Percentiles rank a stretch among this genome's conserved stretches.
Conservation (phyloP, 2,329 filamentous ascomycete genomes). For the Hymenoscyphus scutula region DNA sequence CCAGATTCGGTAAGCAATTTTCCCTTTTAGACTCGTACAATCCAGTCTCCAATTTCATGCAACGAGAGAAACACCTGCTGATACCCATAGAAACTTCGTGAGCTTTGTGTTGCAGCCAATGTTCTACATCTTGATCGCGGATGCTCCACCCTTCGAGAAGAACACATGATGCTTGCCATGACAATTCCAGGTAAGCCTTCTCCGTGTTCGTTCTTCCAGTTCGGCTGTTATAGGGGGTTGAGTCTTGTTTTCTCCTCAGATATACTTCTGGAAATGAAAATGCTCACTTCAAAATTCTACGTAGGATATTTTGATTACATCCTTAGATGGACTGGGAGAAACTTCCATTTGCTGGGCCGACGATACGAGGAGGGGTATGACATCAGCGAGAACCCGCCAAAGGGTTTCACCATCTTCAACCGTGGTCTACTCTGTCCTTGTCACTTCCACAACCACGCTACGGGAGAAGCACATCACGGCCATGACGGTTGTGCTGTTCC, state of each 20-base stretch:
- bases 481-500: conserved; percentile 13
- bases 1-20: neutral
- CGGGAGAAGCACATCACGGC: conserved; percentile 14
- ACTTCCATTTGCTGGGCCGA: conserved; percentile 19
- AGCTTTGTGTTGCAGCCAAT: conserved; percentile 21
- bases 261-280: too few relatives aligned
- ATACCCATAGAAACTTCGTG: conserved; percentile 16
- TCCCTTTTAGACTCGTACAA: too few relatives aligned
- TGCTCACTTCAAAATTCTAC: neutral
- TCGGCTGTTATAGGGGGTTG: too few relatives aligned
- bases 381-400: neutral
- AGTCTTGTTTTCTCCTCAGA: too few relatives aligned
- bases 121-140: conserved; percentile 23
- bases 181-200: neutral
- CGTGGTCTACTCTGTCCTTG: conserved; percentile 18
- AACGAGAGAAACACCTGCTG: conserved; percentile 11
- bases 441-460: conserved; percentile 18
- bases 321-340: conserved; percentile 24
- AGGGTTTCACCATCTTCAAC: conserved; percentile 19
- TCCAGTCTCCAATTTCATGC: too few relatives aligned
- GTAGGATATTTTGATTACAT: conserved; percentile 19
- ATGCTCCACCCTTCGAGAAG: conserved; percentile 17
- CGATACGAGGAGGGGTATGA: conserved; percentile 14
- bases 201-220: too few relatives aligned
- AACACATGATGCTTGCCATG: conserved; percentile 17